Evolutionary conservation across 306 rosid genomes (phyloP).

Genomic region (Psophocarpus tetragonolobus): DNA sequence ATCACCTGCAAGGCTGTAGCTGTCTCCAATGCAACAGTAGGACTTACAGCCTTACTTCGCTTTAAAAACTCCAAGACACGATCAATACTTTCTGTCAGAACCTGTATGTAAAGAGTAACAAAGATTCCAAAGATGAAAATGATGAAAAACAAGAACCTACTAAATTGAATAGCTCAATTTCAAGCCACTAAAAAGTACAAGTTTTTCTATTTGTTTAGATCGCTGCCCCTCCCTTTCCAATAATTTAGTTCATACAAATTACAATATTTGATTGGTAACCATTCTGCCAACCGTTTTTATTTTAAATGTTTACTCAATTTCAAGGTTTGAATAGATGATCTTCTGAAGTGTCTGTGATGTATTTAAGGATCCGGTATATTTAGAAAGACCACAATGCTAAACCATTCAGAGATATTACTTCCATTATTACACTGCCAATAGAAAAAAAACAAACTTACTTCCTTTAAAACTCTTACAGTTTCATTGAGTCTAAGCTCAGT

Average conservation of each 20-base stretch:
- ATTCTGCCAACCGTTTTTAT: not conserved
- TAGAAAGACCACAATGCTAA: not conserved
- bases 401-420: not conserved
- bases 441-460: no score
- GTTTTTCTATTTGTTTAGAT: not conserved
- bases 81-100: slow-evolving; percentile 79
- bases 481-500: not conserved
- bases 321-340: not conserved
- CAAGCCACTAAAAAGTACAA: not conserved
- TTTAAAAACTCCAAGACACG: slow-evolving; percentile 81
- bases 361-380: not conserved
- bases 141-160: not conserved
- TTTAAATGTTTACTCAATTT: not conserved
- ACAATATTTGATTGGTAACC: not conserved
- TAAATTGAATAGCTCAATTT: not conserved
- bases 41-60: slow-evolving; percentile 95
- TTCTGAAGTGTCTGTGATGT: not conserved
- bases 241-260: not conserved
- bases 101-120: slow-evolving; percentile 48
- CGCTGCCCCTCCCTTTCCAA: not conserved
- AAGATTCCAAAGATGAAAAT: slow-evolving; percentile 1
- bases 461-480: not conserved
- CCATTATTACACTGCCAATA: no score
- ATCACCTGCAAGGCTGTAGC: slow-evolving; percentile 96
- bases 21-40: slow-evolving; percentile 88